Conservation (phyloP, 176 grass and related monocot genomes). For the Carex cristatella region DNA sequence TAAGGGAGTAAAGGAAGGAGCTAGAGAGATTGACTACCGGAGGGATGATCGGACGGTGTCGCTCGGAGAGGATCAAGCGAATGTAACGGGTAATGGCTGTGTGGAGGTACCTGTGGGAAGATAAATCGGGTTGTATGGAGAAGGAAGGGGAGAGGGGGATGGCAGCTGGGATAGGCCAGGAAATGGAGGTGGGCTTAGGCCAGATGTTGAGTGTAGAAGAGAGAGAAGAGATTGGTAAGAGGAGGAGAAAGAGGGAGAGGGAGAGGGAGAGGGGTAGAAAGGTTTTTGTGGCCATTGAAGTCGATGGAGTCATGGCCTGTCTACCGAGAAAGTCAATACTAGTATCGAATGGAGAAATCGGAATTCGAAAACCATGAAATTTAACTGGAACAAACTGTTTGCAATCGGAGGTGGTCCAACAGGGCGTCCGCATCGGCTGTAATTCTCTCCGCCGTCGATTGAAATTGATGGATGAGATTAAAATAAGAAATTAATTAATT, state of each 20-base stretch:
- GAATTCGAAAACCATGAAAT: neutral
- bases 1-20: conserved; percentile 17
- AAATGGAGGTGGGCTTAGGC: conserved; percentile 67
- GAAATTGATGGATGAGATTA: too few species aligned
- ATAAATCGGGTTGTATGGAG: conserved; percentile 40
- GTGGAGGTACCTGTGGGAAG: conserved; percentile 50
- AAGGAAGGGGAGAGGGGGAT: conserved; percentile 57
- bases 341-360: neutral
- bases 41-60: conserved; percentile 49
- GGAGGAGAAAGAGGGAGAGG: neutral
- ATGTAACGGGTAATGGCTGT: conserved; percentile 55
- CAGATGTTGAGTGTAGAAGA: conserved; percentile 48
- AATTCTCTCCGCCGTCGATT: too few species aligned
- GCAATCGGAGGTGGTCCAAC: too few species aligned
- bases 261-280: neutral
- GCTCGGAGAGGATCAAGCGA: conserved; percentile 60
- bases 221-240: conserved; percentile 15
- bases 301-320: neutral
- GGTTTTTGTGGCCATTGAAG: neutral
- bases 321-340: neutral
- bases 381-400: too few species aligned
- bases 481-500: too few species aligned
- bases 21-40: conserved; percentile 28
- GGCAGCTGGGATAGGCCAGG: conserved; percentile 39
- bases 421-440: too few species aligned